Evolutionary conservation across 1,284 basidiomycete genomes (phyloP).

Genomic region (Sanghuangporus weigelae): DNA sequence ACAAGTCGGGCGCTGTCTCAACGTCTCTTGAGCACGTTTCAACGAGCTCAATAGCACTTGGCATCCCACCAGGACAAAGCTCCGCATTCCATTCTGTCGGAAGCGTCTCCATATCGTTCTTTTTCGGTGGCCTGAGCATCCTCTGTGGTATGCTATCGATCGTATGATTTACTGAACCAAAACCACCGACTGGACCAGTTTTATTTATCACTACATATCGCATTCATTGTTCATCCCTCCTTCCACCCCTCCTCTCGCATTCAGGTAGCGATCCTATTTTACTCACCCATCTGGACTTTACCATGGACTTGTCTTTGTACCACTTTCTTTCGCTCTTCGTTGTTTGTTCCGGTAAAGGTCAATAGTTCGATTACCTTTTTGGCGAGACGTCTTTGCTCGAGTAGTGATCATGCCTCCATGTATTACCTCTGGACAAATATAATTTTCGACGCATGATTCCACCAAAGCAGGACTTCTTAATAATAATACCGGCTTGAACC

Average conservation of each 20-base stretch:
- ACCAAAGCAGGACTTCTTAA: too few relatives aligned
- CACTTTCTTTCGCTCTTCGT: neutral
- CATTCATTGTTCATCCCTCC: neutral
- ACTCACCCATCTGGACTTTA: neutral
- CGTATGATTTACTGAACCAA: neutral
- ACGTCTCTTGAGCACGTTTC: slow-evolving; percentile 29
- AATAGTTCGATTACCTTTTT: neutral
- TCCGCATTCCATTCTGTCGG: neutral
- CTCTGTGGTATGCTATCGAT: neutral
- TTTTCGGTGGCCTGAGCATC: neutral
- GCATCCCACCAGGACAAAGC: slow-evolving; percentile 28
- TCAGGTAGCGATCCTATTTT: too few relatives aligned
- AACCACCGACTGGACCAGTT: neutral
- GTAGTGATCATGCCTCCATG: too few relatives aligned
- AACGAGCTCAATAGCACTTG: slow-evolving; percentile 30
- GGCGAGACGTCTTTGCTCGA: neutral
- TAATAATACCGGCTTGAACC: too few relatives aligned
- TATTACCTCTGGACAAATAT: too few relatives aligned
- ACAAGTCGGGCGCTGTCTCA: slow-evolving; percentile 27
- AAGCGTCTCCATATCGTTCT: neutral
- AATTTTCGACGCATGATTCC: too few relatives aligned
- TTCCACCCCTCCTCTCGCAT: neutral
- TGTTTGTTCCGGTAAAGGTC: neutral
- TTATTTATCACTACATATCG: neutral
- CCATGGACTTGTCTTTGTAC: neutral